phyloP scores from a whole-genome alignment of 2,329 filamentous ascomycete genomes.

The Trichophyton verrucosum region DNA sequence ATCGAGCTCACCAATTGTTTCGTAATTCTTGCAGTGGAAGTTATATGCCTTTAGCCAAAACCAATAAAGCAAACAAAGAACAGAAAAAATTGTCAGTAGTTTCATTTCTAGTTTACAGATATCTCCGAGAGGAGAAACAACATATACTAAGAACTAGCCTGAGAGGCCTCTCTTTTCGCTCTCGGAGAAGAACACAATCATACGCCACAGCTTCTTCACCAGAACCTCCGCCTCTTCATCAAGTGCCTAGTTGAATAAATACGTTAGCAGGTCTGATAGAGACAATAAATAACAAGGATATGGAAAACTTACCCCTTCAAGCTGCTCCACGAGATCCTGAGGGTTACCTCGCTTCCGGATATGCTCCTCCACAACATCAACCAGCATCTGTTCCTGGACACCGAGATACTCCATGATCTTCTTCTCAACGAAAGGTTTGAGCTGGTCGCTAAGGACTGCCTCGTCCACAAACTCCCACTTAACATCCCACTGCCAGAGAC shows the following conservation, averaged over 20 bases:
- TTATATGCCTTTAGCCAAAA: no score
- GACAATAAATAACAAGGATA: not conserved
- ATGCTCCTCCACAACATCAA: constrained; percentile 84
- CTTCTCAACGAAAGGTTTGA: constrained; percentile 91
- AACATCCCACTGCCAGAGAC: constrained; percentile 83
- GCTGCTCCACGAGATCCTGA: constrained; percentile 67
- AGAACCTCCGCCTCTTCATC: constrained; percentile 90
- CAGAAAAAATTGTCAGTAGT: not conserved
- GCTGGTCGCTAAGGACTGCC: constrained; percentile 65
- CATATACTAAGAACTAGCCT: not conserved
- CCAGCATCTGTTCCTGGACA: constrained; percentile 88
- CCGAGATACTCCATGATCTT: constrained; percentile 96
- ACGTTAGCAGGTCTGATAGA: constrained; percentile 22
- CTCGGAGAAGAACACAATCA: constrained; percentile 97
- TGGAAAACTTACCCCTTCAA: constrained; percentile 57
- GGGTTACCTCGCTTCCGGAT: constrained; percentile 62
- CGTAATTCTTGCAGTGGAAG: no score
- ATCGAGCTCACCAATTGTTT: no score
- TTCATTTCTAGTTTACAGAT: not conserved
- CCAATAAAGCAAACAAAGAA: not conserved
- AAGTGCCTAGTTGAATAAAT: constrained; percentile 47
- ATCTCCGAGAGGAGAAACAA: not conserved
- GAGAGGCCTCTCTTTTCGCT: constrained; percentile 73
- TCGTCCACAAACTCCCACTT: constrained; percentile 89
- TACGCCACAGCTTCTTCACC: constrained; percentile 94